Evolutionary conservation across 257 asterid genomes (phyloP).

Genomic region (Solanum paucissectum): DNA sequence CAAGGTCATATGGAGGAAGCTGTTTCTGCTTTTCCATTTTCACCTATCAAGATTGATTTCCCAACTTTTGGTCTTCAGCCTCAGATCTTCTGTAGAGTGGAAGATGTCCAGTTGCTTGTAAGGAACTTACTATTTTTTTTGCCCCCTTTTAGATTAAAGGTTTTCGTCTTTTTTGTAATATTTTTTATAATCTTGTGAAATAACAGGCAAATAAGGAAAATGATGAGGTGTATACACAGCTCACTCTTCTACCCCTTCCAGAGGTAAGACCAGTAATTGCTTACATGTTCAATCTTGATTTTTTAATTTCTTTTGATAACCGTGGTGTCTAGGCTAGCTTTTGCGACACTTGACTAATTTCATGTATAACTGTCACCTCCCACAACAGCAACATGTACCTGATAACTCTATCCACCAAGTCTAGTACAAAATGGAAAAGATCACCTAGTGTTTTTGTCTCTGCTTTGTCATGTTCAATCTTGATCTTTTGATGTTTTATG

Average conservation of each 20-base stretch:
- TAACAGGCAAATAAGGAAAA: constrained; percentile 90
- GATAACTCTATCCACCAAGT: neutral
- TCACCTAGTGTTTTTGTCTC: neutral
- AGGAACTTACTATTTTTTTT: constrained; percentile 9
- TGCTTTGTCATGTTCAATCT: neutral
- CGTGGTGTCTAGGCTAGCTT: neutral
- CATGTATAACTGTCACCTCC: neutral
- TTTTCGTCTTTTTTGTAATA: neutral
- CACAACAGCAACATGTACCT: neutral
- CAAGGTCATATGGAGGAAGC: constrained; percentile 94
- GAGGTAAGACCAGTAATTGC: constrained; percentile 37
- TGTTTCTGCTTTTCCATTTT: constrained; percentile 51
- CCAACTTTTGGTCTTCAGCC: constrained; percentile 71
- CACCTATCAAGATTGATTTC: constrained; percentile 67
- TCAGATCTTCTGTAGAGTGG: constrained; percentile 83
- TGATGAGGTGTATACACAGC: constrained; percentile 94
- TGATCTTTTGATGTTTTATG: neutral
- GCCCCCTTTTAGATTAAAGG: neutral
- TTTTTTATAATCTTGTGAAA: constrained; percentile 1
- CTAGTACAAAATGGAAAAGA: neutral
- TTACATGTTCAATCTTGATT: neutral
- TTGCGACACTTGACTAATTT: neutral
- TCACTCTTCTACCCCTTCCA: constrained; percentile 64
- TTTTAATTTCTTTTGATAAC: neutral
- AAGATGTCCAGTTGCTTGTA: constrained; percentile 80